Base-by-base conservation (phyloP, 768 basidiomycete species). In the Tubosaeta sp. region DNA sequence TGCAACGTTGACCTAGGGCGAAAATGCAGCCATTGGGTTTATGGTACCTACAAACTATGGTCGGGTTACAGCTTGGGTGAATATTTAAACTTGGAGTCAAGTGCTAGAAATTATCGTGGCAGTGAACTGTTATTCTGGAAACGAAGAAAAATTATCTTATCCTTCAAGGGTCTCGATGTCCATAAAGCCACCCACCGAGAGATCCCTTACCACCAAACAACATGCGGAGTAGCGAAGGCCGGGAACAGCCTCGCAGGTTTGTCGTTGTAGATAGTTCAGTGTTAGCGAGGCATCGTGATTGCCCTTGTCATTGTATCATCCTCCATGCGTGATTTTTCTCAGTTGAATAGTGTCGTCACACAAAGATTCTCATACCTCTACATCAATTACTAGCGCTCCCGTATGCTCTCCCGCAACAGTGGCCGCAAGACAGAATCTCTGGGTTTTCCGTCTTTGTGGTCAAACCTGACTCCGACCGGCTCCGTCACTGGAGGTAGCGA, bases 401-500 rank as follows among this genome's bases (percentile, higher is more conserved):
- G 80, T 87, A 60, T 97, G 94, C 94, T 92, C 95, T 10, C 94
- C 94, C 0, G 82, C 78, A 3, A 93, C 90, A 5, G 90, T 79
- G 6, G 85, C 83, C 1, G 79, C 79, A 58, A 95, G 88, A 58
- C 89, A 91, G 61, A 89, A 96, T 56, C 76, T 74, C 74, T 80
- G 19, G 65, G 67, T 43, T 66, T 70, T 59, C 75, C 77, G 47
- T 67, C 69, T n/a, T 65, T 72, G 55, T 82, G 76, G 58, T 84
- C 83, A 61, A 94, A 94, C 53, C 76, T 71, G 38, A 94, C 85
- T 66, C 83, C 81, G 1, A 83, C 78, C 0, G 92, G 92, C 13
- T 75, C 73, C 5, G 61, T 58, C 24, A 89, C 83, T 6, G 56
- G 61, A 7, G 80, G 77, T 0, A 76, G 73, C 2, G 1, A 8